Evolutionary conservation across 2,329 filamentous ascomycete species (phyloP), one percentile per base, ranked within the genome.

Genomic region (Ophiobolus disseminans): DNA sequence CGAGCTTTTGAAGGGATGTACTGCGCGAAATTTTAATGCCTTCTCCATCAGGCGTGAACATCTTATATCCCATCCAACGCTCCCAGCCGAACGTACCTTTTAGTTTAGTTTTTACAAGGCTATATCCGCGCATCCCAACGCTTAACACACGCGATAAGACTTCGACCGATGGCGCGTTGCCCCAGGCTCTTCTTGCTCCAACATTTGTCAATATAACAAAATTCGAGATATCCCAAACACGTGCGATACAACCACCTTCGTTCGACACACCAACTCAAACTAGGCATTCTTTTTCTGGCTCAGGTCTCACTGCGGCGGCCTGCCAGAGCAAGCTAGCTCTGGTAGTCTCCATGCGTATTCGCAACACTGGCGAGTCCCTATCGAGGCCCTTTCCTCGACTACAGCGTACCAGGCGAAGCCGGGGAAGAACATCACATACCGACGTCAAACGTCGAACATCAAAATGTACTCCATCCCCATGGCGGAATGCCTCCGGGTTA

Each of bases 311-410:
- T 63, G 66, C 68, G 72, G 75, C 73, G 67, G 72, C 71, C 74
- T 78, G 75, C 75, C 74, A 75, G 75, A 76, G 75, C 74, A 70
- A 73, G 68, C 62, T 73, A 72, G 75, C 75, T 77, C 75, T 76
- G 75, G 76, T 75, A 78, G 76, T 75, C 74, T 76, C 72, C 70
- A 77, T 76, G 74, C 75, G 73, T 73, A 75, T 69, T 76, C 68
- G 76, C 76, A 76, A 78, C 69, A 69, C 76, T 79, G 76, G 76
- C 76, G 74, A 74, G 75, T 69, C 63, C 69, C 66, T 69, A 75
- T 70, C 72, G 75, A 71, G 75, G 75, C 65, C 74, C 72, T 62
- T 72, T 70, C 69, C 75, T 78, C 72, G 73, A 76, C 70, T 77
- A 78, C 66, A 68, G 55, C 72, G 69, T 73, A 63, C 70, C 70